These are phyloP conservation scores for Russula virescens DNA, from an alignment of 768 basidiomycete genomes.

Conservation along the genomic window DNA sequence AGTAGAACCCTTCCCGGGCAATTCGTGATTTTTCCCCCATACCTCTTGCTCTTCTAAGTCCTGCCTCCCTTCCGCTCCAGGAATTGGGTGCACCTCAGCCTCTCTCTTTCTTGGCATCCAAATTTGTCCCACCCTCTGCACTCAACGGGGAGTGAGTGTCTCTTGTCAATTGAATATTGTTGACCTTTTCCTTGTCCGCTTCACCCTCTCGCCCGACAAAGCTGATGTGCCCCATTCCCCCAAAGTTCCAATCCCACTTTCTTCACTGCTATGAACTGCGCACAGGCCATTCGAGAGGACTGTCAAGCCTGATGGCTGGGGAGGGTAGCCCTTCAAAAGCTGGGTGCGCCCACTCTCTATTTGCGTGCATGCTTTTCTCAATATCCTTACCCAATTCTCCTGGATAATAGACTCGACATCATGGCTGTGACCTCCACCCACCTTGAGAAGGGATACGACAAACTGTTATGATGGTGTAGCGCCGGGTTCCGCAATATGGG, in stretches of 20 bases:
- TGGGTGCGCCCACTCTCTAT: conserved; percentile 44
- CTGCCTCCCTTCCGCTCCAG: too few relatives aligned
- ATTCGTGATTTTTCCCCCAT: too few relatives aligned
- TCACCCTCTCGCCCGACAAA: conserved; percentile 76
- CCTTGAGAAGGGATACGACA: conserved; percentile 86
- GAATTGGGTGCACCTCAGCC: too few relatives aligned
- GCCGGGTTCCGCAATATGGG: conserved; percentile 81
- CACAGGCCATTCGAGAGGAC: conserved; percentile 74
- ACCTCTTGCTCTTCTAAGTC: too few relatives aligned
- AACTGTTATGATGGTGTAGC: conserved; percentile 78
- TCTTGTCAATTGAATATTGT: conserved; percentile 74
- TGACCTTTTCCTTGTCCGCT: conserved; percentile 71
- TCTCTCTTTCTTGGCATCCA: too few relatives aligned
- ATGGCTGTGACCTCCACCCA: conserved; percentile 76
- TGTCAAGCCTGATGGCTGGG: conserved; percentile 80
- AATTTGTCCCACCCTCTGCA: too few relatives aligned
- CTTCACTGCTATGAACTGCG: conserved; percentile 84
- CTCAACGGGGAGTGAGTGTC: too few relatives aligned
- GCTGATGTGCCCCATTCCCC: conserved; percentile 68
- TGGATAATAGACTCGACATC: conserved; percentile 72
- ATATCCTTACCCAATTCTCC: not conserved
- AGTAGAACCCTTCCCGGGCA: too few relatives aligned
- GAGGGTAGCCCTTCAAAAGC: conserved; percentile 74
- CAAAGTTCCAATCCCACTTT: conserved; percentile 69
- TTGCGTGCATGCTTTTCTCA: not conserved